Evolutionary conservation across 176 grass and related monocot genomes (phyloP).

Genomic region (Rhynchospora breviuscula): DNA sequence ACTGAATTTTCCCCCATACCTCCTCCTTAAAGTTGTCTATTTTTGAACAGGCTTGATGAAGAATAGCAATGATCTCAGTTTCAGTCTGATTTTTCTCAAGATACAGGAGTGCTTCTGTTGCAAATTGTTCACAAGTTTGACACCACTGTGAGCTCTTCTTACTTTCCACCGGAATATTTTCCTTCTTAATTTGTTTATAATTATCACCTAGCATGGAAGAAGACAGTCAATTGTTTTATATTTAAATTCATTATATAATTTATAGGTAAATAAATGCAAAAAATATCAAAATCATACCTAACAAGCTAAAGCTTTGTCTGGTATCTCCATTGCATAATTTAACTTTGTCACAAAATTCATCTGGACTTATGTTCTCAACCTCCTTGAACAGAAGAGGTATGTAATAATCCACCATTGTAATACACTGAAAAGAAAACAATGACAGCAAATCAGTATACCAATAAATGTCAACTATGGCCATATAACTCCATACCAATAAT

Average conservation of each 20-base stretch:
- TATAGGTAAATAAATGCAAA: neutral
- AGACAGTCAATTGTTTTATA: neutral
- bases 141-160: conserved; percentile 41
- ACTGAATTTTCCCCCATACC: conserved; percentile 30
- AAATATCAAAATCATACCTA: neutral
- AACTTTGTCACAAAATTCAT: conserved; percentile 8
- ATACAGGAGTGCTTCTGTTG: conserved; percentile 49
- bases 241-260: neutral
- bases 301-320: neutral
- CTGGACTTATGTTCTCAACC: neutral
- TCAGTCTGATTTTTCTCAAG: conserved; percentile 64
- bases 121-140: conserved; percentile 54
- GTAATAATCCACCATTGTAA: conserved; percentile 22
- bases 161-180: conserved; percentile 10
- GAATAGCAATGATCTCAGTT: conserved; percentile 39
- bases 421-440: conserved; percentile 10
- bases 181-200: conserved; percentile 25
- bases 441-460: neutral
- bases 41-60: conserved; percentile 55
- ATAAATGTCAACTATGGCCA: neutral
- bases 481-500: neutral
- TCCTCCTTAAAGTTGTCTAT: conserved; percentile 40
- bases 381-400: conserved; percentile 19
- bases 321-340: conserved; percentile 22
- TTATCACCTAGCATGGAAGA: conserved; percentile 33